These are phyloP conservation scores for Silene coronaria DNA, from an alignment of 179 eudicot genomes.

Conservation along the genomic window DNA sequence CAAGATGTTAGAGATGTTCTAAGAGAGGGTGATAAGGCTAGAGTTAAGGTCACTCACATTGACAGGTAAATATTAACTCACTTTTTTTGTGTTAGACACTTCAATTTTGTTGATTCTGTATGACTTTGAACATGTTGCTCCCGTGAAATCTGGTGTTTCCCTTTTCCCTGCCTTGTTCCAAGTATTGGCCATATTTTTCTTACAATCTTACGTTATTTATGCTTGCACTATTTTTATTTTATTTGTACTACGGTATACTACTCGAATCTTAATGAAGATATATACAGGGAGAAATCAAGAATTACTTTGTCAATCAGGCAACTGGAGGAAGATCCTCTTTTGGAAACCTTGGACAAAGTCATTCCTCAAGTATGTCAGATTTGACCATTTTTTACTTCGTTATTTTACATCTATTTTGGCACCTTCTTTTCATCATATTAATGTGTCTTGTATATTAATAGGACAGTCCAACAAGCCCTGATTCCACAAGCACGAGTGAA, in stretches of 20 bases:
- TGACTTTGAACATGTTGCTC: neutral
- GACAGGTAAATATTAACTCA: slow-evolving; percentile 48
- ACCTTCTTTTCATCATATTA: slow-evolving; percentile 11
- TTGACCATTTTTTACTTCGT: neutral
- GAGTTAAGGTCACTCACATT: slow-evolving; percentile 59
- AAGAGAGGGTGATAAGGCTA: slow-evolving; percentile 64
- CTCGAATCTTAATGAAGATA: slow-evolving; percentile 11
- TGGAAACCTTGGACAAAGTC: slow-evolving; percentile 91
- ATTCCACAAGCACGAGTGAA: slow-evolving; percentile 31
- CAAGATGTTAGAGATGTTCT: slow-evolving; percentile 81
- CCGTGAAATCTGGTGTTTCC: neutral
- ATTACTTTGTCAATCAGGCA: slow-evolving; percentile 80
- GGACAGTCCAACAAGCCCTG: slow-evolving; percentile 48
- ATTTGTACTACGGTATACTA: neutral
- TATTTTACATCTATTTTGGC: neutral
- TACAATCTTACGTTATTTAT: neutral
- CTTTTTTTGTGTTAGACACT: neutral
- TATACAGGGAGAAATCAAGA: slow-evolving; percentile 62
- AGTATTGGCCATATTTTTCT: neutral
- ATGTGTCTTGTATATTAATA: slow-evolving; percentile 17
- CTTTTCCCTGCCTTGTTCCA: neutral
- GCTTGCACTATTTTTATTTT: neutral
- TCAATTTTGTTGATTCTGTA: neutral
- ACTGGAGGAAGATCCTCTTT: slow-evolving; percentile 87
- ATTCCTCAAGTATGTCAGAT: slow-evolving; percentile 68